Conservation (phyloP, 1,284 basidiomycete species). For the Ganoderma sinense region DNA sequence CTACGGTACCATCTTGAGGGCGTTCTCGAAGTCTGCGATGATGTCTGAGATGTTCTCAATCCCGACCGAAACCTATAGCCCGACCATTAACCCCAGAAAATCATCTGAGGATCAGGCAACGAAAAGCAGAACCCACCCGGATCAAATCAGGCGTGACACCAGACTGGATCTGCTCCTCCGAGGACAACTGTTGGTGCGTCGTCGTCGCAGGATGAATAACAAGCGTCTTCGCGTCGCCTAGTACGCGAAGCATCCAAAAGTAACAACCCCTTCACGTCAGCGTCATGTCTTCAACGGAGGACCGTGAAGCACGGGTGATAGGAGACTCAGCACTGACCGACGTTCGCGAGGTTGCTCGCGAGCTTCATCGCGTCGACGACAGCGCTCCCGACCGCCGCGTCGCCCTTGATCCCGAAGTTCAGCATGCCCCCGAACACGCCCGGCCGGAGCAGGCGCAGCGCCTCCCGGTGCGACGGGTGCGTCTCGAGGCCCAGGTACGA, state of each 20-base stretch:
- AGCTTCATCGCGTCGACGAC: constrained; percentile 82
- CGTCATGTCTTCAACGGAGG: neutral
- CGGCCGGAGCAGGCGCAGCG: constrained; percentile 63
- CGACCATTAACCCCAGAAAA: neutral
- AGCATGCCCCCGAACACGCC: constrained; percentile 80
- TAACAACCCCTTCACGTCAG: neutral
- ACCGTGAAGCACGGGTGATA: neutral
- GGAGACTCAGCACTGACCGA: constrained; percentile 50
- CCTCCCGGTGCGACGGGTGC: constrained; percentile 72
- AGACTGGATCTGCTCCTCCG: constrained; percentile 70
- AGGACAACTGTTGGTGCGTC: constrained; percentile 82
- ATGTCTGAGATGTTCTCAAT: constrained; percentile 89
- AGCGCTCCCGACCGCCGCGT: constrained; percentile 62
- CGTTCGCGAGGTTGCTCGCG: constrained; percentile 81
- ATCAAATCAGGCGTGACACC: constrained; percentile 88
- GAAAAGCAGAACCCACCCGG: constrained; percentile 58
- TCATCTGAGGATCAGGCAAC: no score
- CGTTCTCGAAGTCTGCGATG: constrained; percentile 84
- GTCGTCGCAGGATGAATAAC: constrained; percentile 56
- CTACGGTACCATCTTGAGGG: constrained; percentile 46
- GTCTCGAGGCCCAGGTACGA: constrained; percentile 78
- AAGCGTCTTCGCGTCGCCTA: constrained; percentile 6
- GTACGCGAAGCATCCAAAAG: neutral
- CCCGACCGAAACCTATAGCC: constrained; percentile 67
- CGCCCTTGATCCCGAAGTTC: constrained; percentile 84